Percentiles rank a stretch among this genome's conserved stretches.
These are phyloP conservation scores for Akanthomyces muscarius DNA, from an alignment of 2,329 filamentous ascomycete genomes.

Conservation along the genomic window DNA sequence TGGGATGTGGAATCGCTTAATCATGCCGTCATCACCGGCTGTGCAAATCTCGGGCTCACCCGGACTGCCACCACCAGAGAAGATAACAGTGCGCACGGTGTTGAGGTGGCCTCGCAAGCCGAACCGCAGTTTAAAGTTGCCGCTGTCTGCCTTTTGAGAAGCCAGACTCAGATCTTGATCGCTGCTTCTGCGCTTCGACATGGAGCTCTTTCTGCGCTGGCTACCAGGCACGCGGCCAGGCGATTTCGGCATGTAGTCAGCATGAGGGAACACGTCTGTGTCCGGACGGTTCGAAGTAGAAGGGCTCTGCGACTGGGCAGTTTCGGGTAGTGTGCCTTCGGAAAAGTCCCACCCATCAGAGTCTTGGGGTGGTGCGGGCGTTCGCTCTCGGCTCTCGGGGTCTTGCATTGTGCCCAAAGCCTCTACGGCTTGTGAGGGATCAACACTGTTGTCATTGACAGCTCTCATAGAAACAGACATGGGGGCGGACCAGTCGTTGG, in stretches of 20 bases:
- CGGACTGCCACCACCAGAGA: slow-evolving; percentile 92
- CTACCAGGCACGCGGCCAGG: slow-evolving; percentile 65
- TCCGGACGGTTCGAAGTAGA: slow-evolving; percentile 65
- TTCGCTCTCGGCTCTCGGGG: slow-evolving; percentile 45
- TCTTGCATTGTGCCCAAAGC: slow-evolving; percentile 36
- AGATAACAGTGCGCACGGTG: slow-evolving; percentile 90
- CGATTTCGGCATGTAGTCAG: slow-evolving; percentile 76
- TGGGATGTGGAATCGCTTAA: slow-evolving; percentile 96
- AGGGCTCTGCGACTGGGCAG: slow-evolving; percentile 43
- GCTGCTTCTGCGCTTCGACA: slow-evolving; percentile 64
- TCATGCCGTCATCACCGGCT: slow-evolving; percentile 87
- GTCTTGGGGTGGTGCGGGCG: slow-evolving; percentile 42
- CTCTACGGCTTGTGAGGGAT: slow-evolving; percentile 38
- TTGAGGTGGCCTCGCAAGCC: slow-evolving; percentile 89
- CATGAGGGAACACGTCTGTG: slow-evolving; percentile 80
- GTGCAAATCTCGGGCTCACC: slow-evolving; percentile 97
- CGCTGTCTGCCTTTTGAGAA: slow-evolving; percentile 60
- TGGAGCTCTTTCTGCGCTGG: slow-evolving; percentile 77
- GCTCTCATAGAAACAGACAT: slow-evolving; percentile 33
- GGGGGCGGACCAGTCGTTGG: slow-evolving; percentile 34
- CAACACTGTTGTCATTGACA: slow-evolving; percentile 32
- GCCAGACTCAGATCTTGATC: slow-evolving; percentile 59
- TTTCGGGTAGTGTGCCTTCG: slow-evolving; percentile 64
- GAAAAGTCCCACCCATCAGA: slow-evolving; percentile 91
- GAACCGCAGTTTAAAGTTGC: slow-evolving; percentile 88